Percentiles rank a stretch among this genome's conserved stretches.
phyloP scores from a whole-genome alignment of 2,329 filamentous ascomycete genomes.

The Pyricularia grisea region DNA sequence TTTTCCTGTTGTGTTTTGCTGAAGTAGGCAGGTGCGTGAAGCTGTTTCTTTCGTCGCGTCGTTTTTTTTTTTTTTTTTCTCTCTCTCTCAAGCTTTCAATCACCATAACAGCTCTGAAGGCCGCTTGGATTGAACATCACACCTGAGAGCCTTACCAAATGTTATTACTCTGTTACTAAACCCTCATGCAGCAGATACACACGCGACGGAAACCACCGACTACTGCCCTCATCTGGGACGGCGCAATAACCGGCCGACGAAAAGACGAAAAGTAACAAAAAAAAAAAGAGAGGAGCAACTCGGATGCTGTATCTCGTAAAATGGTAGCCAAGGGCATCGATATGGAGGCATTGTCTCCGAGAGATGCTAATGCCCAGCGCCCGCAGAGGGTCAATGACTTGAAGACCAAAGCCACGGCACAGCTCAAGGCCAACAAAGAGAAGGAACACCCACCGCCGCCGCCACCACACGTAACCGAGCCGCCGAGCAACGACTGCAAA shows the following conservation, averaged over 20 bases:
- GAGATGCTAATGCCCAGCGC: conserved; percentile 54
- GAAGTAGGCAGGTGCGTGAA: not conserved
- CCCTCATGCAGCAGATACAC: not conserved
- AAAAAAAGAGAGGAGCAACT: not conserved
- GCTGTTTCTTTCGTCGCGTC: not conserved
- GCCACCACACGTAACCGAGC: conserved; percentile 49
- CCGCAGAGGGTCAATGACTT: conserved; percentile 32
- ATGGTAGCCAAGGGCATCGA: conserved; percentile 42
- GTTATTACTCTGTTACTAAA: not conserved
- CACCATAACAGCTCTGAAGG: not conserved
- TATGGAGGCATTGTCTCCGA: conserved; percentile 54
- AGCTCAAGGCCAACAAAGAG: conserved; percentile 48
- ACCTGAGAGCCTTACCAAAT: not conserved
- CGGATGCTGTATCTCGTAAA: conserved; percentile 14
- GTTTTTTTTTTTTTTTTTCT: conserved; percentile 4
- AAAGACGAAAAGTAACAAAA: not conserved
- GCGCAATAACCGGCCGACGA: not conserved
- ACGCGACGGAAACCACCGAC: not conserved
- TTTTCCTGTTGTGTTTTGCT: not conserved
- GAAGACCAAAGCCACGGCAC: conserved; percentile 42
- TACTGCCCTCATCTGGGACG: not conserved
- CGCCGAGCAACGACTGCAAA: conserved; percentile 57
- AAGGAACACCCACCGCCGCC: conserved; percentile 59
- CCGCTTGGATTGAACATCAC: not conserved
- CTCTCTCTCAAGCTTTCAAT: conserved; percentile 3